Percentiles rank a stretch among this genome's conserved stretches.
Evolutionary conservation across 2,329 filamentous ascomycete genomes (phyloP).

Genomic region (Rachicladosporium sp.): DNA sequence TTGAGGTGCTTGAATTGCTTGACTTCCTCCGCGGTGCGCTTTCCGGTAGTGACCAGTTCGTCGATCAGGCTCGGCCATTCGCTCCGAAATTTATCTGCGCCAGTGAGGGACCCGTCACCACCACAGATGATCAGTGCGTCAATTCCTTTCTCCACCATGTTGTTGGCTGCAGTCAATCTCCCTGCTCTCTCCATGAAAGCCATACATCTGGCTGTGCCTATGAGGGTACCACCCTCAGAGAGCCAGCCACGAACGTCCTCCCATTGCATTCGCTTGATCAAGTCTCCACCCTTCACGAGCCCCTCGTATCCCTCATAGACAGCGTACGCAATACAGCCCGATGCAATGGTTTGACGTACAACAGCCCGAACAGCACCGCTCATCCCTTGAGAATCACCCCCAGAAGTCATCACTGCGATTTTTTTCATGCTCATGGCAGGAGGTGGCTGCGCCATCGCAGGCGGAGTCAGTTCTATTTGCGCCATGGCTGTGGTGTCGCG

Average conservation of each 20-base stretch:
- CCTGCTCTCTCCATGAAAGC: conserved; percentile 82
- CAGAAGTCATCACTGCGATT: conserved; percentile 88
- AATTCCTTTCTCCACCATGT: conserved; percentile 85
- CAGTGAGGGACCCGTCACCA: conserved; percentile 90
- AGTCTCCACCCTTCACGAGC: conserved; percentile 73
- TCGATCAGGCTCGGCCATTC: conserved; percentile 85
- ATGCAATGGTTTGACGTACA: conserved; percentile 80
- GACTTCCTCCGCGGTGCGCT: conserved; percentile 59
- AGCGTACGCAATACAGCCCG: conserved; percentile 40
- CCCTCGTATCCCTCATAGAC: conserved; percentile 91
- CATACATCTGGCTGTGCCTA: conserved; percentile 88
- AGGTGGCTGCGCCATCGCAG: conserved; percentile 5
- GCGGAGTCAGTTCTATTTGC: conserved; percentile 18
- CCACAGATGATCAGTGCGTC: conserved; percentile 94
- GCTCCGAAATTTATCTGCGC: conserved; percentile 80
- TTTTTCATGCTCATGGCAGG: conserved; percentile 35
- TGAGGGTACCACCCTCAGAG: conserved; percentile 86
- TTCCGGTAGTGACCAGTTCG: conserved; percentile 65
- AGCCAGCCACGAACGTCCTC: conserved; percentile 89
- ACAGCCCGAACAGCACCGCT: conserved; percentile 82
- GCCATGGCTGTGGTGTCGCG: conserved; percentile 13
- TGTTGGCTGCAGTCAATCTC: conserved; percentile 76
- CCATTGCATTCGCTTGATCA: conserved; percentile 83
- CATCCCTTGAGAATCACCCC: conserved; percentile 91
- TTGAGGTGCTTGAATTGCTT: conserved; percentile 76